Base-by-base conservation (phyloP, 1,284 basidiomycete genomes). In the Ganoderma meredithae region DNA sequence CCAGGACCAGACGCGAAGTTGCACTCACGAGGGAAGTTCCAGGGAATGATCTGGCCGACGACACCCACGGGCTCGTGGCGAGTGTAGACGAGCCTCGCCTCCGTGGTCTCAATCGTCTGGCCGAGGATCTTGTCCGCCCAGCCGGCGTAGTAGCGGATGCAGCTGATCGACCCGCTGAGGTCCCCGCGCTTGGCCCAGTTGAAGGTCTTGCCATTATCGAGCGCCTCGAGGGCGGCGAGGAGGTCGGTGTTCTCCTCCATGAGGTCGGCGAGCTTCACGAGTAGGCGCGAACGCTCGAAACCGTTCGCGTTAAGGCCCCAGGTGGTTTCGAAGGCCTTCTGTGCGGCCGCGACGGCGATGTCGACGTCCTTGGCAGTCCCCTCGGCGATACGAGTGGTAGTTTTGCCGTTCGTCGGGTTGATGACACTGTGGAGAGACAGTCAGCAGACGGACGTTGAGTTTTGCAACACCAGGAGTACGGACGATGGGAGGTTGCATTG, bases 21-120 rank as follows among this genome's bases (percentile, higher is more conserved):
- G n/a, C 0, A 77, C 87, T 69, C 75, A 90, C 89, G 78, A 72
- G 89, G 89, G 80, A 90, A 90, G 80, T 90, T 90, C 86, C 93
- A 94, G 25, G 92, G 92, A 74, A 95, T 95, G 79, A 96, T 96
- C 82, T 95, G 93, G 60, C 93, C 87, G 31, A 90, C 88, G 68
- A 98, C 96, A 74, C 97, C 97, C 74, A 98, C 92, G 19, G 97
- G 96, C 81, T 99, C 97, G 79, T 98, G 95, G 39, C 91, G 86
- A 19, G 94, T 94, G 82, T 95, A 96, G 4, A 84, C 86, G 67
- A 96, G 83, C 80, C 94, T 95, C 64, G 76, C 81, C 75, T 93
- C 87, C 71, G 85, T 82, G 55, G 91, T 93, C 88, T 93, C 91
- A 76, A 96, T 91, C 64, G 87, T 87, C 79, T 95, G 88, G 25